Percentiles rank a stretch among this genome's conserved stretches.
These are phyloP conservation scores for Amanita pseudoporphyria DNA, from an alignment of 768 basidiomycete genomes.

Conservation along the genomic window DNA sequence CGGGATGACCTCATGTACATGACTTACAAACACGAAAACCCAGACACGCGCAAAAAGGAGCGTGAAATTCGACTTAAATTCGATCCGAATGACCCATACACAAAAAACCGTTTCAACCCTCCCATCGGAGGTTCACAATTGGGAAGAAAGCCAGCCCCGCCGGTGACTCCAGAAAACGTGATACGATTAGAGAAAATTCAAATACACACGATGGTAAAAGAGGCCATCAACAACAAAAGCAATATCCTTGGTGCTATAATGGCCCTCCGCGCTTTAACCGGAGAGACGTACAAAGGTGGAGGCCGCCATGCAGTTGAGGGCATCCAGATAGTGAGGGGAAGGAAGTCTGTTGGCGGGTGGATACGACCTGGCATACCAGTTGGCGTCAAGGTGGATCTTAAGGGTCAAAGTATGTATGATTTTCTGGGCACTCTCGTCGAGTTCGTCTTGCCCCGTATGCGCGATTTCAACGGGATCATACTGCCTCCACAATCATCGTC, in stretches of 20 bases:
- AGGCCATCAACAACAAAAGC: conserved; percentile 59
- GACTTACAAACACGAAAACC: conserved; percentile 71
- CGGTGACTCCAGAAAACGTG: conserved; percentile 58
- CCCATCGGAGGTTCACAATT: conserved; percentile 64
- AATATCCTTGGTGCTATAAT: conserved; percentile 79
- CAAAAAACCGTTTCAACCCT: conserved; percentile 66
- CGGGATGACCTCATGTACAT: conserved; percentile 91
- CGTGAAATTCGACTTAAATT: conserved; percentile 57
- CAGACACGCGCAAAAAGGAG: conserved; percentile 37
- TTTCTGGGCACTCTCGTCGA: conserved; percentile 84
- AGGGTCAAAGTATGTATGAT: conserved; percentile 90
- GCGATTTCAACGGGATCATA: conserved; percentile 80
- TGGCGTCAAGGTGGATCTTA: conserved; percentile 85
- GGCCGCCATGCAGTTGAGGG: conserved; percentile 63
- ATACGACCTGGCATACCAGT: conserved; percentile 73
- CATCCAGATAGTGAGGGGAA: conserved; percentile 67
- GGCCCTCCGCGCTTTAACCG: conserved; percentile 80
- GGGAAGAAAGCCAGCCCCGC: conserved; percentile 58
- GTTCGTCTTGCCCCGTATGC: conserved; percentile 89
- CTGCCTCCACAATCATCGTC: conserved; percentile 70
- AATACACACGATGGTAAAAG: conserved; percentile 81
- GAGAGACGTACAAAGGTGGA: conserved; percentile 67
- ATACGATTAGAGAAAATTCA: conserved; percentile 75
- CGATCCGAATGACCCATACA: conserved; percentile 76
- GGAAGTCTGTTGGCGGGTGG: conserved; percentile 72